Evolutionary conservation across 2,329 filamentous ascomycete species (phyloP), one percentile per base, ranked within the genome.

Genomic region (Alternaria triticina): DNA sequence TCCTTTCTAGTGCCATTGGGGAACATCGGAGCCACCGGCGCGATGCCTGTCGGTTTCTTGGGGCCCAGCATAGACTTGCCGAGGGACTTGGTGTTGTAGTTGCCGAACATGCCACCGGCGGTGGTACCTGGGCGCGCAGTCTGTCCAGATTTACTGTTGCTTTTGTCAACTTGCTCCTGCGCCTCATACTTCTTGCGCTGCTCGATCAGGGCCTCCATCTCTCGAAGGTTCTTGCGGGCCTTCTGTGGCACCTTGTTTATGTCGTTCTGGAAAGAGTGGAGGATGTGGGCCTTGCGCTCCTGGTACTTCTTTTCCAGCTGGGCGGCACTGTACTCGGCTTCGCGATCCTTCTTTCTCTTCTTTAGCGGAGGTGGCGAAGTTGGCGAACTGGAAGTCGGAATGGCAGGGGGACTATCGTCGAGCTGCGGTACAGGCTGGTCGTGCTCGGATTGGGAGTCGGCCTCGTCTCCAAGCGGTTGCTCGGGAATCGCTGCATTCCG

Each of bases 11-110:
- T 20, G 9, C 15, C 27, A 3, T 49, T 61, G 1, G 44, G 44
- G 36, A 67, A 15, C 73, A 75, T 75, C 3, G 62, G 60, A 27
- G 73, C 72, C 28, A 70, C 64, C n/a, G 72, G 73, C n/a, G 65
- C 72, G n/a, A 30, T 17, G 1, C 57, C 50, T 15, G 27, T 54
- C 5, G 25, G 1, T 57, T 69, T 72, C 61, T 66, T 67, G 12
- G 49, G 20, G 0, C 73, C 70, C 13, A 73, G 59, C 25, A 70
- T 45, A 15, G 66, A 73, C 10, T 55, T 65, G 2, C 70, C 68
- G 4, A 71, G 52, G 45, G 20, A 63, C n/a, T 33, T 52, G 5
- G 12, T 36, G 28, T 55, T 65, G 2, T 30, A 65, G 17, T 20
- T 44, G 30, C 55, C 50, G 15, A 51, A 40, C 50, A 61, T 61